Evolutionary conservation across 2,329 filamentous ascomycete species (phyloP).

Genomic region (Talaromyces marneffei): DNA sequence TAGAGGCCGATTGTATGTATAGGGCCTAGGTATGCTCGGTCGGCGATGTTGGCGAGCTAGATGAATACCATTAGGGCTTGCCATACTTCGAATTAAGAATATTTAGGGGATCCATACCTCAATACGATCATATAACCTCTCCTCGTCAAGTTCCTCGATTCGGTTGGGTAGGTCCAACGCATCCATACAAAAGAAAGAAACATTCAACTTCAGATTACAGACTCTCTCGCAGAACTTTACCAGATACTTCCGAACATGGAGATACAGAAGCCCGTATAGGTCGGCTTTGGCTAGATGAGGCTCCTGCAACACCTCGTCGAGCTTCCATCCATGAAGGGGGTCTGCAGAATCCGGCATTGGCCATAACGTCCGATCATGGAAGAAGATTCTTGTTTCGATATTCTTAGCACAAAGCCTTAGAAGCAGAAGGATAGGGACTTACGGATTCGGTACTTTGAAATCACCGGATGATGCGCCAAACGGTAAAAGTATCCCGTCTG

Average conservation of each 20-base stretch:
- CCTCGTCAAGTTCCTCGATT: slow-evolving; percentile 31
- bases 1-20: slow-evolving; percentile 23
- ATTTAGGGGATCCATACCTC: background rate
- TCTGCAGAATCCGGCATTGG: slow-evolving; percentile 34
- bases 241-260: slow-evolving; percentile 22
- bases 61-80: background rate
- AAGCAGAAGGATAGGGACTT: slow-evolving; percentile 17
- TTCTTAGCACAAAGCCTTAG: background rate
- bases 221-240: background rate
- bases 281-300: slow-evolving; percentile 21
- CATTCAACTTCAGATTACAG: slow-evolving; percentile 10
- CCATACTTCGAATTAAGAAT: too few species aligned
- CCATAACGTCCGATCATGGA: slow-evolving; percentile 27
- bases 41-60: slow-evolving; percentile 39
- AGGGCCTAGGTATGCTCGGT: slow-evolving; percentile 31
- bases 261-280: slow-evolving; percentile 36
- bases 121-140: background rate
- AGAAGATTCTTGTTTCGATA: slow-evolving; percentile 30
- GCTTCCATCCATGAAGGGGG: slow-evolving; percentile 35
- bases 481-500: slow-evolving; percentile 38
- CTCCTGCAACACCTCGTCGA: background rate
- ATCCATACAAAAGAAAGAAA: slow-evolving; percentile 25
- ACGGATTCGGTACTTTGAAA: slow-evolving; percentile 41
- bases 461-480: slow-evolving; percentile 29
- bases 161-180: slow-evolving; percentile 18